These are phyloP conservation scores for Nidula microcarpa DNA, from an alignment of 768 basidiomycete genomes.

Conservation along the genomic window DNA sequence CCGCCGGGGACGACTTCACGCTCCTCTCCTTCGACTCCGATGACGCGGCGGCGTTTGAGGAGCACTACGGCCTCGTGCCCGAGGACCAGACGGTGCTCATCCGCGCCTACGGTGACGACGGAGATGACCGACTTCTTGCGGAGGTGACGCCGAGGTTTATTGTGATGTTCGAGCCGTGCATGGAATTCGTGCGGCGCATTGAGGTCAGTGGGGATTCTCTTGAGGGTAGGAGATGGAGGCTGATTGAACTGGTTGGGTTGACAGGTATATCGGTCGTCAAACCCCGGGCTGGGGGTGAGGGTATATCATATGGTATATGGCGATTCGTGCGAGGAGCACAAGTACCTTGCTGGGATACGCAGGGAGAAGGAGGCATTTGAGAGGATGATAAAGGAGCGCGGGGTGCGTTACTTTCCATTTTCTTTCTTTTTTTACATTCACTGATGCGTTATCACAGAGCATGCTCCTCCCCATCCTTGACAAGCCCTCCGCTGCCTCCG, in stretches of 20 bases:
- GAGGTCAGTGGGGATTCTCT: constrained; percentile 53
- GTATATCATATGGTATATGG: constrained; percentile 97
- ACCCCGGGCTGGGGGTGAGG: constrained; percentile 78
- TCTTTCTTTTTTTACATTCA: neutral
- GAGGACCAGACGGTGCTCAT: constrained; percentile 83
- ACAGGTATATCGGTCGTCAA: constrained; percentile 83
- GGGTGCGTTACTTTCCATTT: constrained; percentile 45
- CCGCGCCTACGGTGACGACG: constrained; percentile 86
- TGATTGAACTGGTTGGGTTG: too few species aligned
- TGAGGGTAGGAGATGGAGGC: too few species aligned
- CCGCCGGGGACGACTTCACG: too few species aligned
- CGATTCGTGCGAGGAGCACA: constrained; percentile 92
- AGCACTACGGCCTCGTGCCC: constrained; percentile 73
- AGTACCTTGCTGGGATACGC: constrained; percentile 84
- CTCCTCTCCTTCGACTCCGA: too few species aligned
- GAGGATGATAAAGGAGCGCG: constrained; percentile 86
- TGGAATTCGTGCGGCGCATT: constrained; percentile 88
- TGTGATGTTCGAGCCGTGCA: constrained; percentile 92
- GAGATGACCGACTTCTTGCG: constrained; percentile 83
- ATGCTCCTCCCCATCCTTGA: constrained; percentile 88
- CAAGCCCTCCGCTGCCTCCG: constrained; percentile 38
- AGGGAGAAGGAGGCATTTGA: constrained; percentile 95
- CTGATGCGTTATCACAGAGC: constrained; percentile 39
- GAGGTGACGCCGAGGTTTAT: constrained; percentile 91
- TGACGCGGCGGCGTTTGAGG: constrained; percentile 55